Evolutionary conservation across 108 stramenopile species (phyloP), one percentile per base, ranked within the genome.

Genomic region (Cafeteria roenbergensis): DNA sequence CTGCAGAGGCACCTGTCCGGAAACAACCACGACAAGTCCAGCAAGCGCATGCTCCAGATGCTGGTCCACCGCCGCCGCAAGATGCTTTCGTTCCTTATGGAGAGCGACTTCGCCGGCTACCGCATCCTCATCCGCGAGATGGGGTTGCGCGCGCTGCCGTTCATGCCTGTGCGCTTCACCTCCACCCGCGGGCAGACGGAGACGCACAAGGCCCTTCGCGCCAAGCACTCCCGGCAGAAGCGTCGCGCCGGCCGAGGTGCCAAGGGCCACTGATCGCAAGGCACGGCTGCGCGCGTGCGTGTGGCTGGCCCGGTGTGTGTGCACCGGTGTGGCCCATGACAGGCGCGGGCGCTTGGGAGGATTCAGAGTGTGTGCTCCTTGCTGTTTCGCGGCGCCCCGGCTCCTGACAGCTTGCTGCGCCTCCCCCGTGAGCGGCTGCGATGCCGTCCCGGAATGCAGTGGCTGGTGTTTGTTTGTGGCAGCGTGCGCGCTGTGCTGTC

Each of bases 191-290:
- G 9, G 32, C 29, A 57, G 31, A 57, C 4, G 32, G 14, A 4
- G 32, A 12, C 4, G 29, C 56, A 57, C 32, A 32, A 30, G 29
- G 14, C 14, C 14, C 29, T 57, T 4, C 56, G 56, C 14, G 56
- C 56, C 4, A 4, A 14, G 31, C 56, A 57, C 14, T 4, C 31
- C 29, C 29, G 56, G 8, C 4, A 9, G 8, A 57, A 57, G 32
- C 4, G 14, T 12, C 56, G 56, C 56, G 4, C 31, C 14, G 31
- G 32, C 29, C 56, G 56, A 9, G 56, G 56, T 4, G 9, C 4
- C 56, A 57, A 57, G 56, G 56, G 56, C 9, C 56, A 57, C 56
- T 57, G 32, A 57, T n/a, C n/a, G n/a, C n/a, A n/a, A n/a, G n/a
- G n/a, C n/a, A n/a, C n/a, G n/a, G n/a, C n/a, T n/a, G n/a, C n/a